phyloP scores from a whole-genome alignment of 2,329 filamentous ascomycete genomes.

The Fusarium sulawesiense region DNA sequence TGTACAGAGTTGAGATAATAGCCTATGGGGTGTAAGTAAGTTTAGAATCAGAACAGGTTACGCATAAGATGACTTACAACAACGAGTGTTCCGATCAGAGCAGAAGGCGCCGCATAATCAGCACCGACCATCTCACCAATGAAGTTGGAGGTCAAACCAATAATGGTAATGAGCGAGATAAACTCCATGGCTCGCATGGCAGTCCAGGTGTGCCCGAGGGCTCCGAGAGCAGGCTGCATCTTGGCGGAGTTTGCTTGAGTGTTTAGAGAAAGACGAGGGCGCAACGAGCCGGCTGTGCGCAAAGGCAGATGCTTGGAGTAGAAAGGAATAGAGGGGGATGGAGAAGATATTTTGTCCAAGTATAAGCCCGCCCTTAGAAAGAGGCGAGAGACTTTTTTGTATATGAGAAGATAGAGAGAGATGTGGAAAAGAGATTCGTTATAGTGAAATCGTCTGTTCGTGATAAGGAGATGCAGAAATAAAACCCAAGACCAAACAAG shows the following conservation, averaged over 20 bases:
- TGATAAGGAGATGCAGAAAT: conserved; percentile 26
- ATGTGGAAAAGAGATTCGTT: conserved; percentile 17
- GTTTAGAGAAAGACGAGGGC: conserved; percentile 58
- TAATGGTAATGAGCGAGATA: conserved; percentile 77
- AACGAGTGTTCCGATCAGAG: conserved; percentile 81
- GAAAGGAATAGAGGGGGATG: conserved; percentile 52
- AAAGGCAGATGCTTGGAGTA: conserved; percentile 57
- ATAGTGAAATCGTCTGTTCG: conserved; percentile 27
- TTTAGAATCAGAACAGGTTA: background rate
- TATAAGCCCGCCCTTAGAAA: conserved; percentile 35
- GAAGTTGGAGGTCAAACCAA: conserved; percentile 86
- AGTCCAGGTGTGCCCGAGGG: conserved; percentile 82
- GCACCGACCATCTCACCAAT: conserved; percentile 78
- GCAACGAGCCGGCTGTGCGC: conserved; percentile 54
- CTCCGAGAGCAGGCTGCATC: conserved; percentile 70
- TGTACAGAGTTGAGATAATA: conserved; percentile 82
- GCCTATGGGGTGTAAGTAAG: conserved; percentile 63
- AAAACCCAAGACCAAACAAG: conserved; percentile 39
- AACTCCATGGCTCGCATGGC: conserved; percentile 77
- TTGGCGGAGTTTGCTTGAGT: conserved; percentile 50
- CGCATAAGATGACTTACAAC: conserved; percentile 70
- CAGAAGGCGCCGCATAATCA: conserved; percentile 73
- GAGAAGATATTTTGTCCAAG: conserved; percentile 50
- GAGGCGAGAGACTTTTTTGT: conserved; percentile 34
- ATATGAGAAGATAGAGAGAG: background rate